A percentile compares a stretch with the other conserved stretches of the same genome.
These are phyloP conservation scores for Epicoccum nigrum DNA, from an alignment of 2,329 filamentous ascomycete species.

Conservation along the genomic window DNA sequence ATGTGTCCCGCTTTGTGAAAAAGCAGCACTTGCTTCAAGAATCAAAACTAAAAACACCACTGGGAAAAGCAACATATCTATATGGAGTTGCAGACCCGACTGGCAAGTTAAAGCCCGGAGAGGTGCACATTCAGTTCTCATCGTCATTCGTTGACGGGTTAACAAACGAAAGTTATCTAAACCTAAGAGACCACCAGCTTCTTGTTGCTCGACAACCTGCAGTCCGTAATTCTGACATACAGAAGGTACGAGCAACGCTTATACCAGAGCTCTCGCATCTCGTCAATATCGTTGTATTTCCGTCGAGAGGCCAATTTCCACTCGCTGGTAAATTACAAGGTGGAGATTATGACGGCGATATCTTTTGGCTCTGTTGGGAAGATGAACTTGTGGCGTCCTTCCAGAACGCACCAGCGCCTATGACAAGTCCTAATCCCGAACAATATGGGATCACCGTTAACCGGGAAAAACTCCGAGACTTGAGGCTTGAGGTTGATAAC, in stretches of 20 bases:
- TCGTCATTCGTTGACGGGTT: constrained; percentile 61
- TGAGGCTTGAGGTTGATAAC: constrained; percentile 40
- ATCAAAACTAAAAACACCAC: constrained; percentile 63
- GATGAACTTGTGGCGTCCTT: constrained; percentile 69
- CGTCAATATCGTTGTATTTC: constrained; percentile 81
- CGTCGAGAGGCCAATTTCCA: constrained; percentile 64
- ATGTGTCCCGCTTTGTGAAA: constrained; percentile 56
- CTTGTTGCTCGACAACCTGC: constrained; percentile 74
- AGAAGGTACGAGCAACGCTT: constrained; percentile 61
- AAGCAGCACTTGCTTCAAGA: constrained; percentile 61
- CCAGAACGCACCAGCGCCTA: constrained; percentile 61
- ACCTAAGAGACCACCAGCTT: constrained; percentile 64
- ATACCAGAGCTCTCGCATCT: constrained; percentile 68
- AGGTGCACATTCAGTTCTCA: constrained; percentile 73
- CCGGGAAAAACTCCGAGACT: constrained; percentile 54
- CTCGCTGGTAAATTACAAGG: constrained; percentile 75
- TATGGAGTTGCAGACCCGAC: constrained; percentile 73
- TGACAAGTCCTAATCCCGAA: constrained; percentile 53
- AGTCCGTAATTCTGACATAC: constrained; percentile 73
- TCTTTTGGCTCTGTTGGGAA: constrained; percentile 80
- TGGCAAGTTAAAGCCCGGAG: constrained; percentile 64
- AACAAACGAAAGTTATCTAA: constrained; percentile 60
- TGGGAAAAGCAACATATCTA: constrained; percentile 66
- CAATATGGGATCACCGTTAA: constrained; percentile 60
- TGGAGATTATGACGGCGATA: constrained; percentile 82